Conservation (phyloP, 1,284 basidiomycete species). For the Tetrapyrgos nigripes region DNA sequence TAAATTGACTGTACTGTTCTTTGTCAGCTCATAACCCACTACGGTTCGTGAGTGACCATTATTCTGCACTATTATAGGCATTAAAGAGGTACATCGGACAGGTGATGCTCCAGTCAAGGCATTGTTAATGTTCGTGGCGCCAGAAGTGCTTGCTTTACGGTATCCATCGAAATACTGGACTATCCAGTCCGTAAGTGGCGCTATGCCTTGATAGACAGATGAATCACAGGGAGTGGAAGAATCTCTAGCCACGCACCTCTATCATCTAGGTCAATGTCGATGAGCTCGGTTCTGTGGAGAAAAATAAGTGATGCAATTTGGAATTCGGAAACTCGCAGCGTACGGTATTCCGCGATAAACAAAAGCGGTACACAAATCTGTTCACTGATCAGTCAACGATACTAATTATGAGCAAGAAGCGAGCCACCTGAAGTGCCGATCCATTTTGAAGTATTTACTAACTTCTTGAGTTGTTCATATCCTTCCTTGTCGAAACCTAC, state of each 20-base stretch:
- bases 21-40: conserved; percentile 78
- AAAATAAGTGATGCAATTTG: conserved; percentile 3
- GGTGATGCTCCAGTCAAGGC: conserved; percentile 53
- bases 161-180: conserved; percentile 65
- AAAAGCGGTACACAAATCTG: conserved; percentile 74
- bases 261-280: conserved; percentile 63
- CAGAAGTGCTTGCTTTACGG: conserved; percentile 27
- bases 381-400: not conserved
- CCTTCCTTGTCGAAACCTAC: conserved; percentile 80
- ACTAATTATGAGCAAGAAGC: not conserved
- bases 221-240: conserved; percentile 11
- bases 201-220: conserved; percentile 38
- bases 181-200: conserved; percentile 67
- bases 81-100: conserved; percentile 62
- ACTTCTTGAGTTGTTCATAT: conserved; percentile 59
- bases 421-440: conserved; percentile 77
- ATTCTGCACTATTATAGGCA: conserved; percentile 85
- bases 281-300: conserved; percentile 57
- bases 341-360: conserved; percentile 80
- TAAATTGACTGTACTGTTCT: conserved; percentile 64
- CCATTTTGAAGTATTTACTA: conserved; percentile 75
- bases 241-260: conserved; percentile 40
- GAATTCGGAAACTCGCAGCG: conserved; percentile 31
- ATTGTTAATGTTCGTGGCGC: conserved; percentile 50
- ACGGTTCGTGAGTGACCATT: conserved; percentile 86